Percentiles rank a stretch among this genome's conserved stretches.
Evolutionary conservation across 164 flowering plant genomes (phyloP).

Genomic region (Magnolia sinica): DNA sequence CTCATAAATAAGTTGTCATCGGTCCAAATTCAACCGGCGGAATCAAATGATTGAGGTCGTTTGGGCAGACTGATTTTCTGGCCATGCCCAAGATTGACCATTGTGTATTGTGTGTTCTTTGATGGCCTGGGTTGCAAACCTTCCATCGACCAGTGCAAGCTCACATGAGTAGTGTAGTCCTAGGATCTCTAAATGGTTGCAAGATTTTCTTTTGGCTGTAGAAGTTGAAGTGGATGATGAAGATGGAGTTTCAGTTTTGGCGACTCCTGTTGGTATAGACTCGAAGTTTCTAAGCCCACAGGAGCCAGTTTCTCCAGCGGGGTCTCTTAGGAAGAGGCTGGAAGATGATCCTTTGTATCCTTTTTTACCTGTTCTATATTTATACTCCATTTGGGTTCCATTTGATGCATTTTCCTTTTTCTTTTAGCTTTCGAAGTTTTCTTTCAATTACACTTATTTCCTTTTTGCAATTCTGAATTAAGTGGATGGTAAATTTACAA

Average conservation of each 20-base stretch:
- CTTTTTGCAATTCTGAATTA: background rate
- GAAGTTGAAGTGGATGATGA: conserved; percentile 22
- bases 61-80: no score
- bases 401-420: background rate
- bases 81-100: no score
- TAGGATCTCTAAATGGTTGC: no score
- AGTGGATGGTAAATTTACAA: background rate
- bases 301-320: conserved; percentile 12
- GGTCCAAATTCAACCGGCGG: no score
- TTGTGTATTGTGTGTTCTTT: no score
- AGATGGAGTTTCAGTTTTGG: conserved; percentile 19
- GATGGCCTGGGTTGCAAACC: no score
- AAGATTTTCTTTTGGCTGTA: no score
- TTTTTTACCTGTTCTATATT: conserved; percentile 6
- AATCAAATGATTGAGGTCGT: no score
- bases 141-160: no score
- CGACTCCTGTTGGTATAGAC: conserved; percentile 18
- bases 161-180: no score
- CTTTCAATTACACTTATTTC: background rate
- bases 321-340: conserved; percentile 20
- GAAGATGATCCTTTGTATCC: conserved; percentile 74
- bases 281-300: conserved; percentile 2
- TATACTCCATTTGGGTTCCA: background rate
- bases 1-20: no score
- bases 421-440: background rate